Conservation (phyloP, 352 stramenopile genomes). For the Globisporangium polare region DNA sequence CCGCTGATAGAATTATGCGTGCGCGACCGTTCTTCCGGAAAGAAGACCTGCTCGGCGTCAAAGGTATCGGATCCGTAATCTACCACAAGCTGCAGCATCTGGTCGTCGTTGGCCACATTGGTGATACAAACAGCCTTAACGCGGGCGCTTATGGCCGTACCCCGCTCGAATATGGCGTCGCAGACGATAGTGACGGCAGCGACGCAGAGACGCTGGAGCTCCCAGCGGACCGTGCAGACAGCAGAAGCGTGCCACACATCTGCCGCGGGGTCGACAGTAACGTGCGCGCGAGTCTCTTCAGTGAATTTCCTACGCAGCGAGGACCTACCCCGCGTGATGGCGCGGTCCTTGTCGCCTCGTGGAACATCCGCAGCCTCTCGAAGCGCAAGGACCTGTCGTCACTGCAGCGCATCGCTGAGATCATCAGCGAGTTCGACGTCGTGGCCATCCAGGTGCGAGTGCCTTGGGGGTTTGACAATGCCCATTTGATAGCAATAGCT, state of each 20-base stretch:
- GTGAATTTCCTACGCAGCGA: conserved; percentile 3
- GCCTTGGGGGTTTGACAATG: too few species aligned
- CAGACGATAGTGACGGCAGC: background rate
- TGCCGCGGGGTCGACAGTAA: conserved; percentile 30
- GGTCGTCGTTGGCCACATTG: conserved; percentile 4
- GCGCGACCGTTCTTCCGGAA: conserved; percentile 42
- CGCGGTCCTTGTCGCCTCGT: conserved; percentile 51
- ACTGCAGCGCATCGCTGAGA: conserved; percentile 40
- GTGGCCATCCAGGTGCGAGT: conserved; percentile 22
- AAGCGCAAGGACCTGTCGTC: conserved; percentile 31
- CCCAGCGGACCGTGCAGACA: too few species aligned
- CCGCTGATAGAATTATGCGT: conserved; percentile 41
- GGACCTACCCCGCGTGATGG: too few species aligned
- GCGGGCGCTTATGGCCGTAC: too few species aligned
- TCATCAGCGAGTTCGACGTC: conserved; percentile 61
- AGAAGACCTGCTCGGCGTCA: conserved; percentile 48
- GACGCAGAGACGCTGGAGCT: background rate
- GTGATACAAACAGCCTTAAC: too few species aligned
- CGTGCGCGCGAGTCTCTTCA: conserved; percentile 35
- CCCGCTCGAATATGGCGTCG: too few species aligned
- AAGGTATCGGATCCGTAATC: conserved; percentile 41
- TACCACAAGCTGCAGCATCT: conserved; percentile 38
- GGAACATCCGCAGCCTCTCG: conserved; percentile 77
- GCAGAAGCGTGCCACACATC: conserved; percentile 10
- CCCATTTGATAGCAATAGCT: too few species aligned